Percentiles rank a stretch among this genome's conserved stretches.
These are phyloP conservation scores for Endoconidiophora laricicola DNA, from an alignment of 2,329 filamentous ascomycete genomes.

Conservation along the genomic window DNA sequence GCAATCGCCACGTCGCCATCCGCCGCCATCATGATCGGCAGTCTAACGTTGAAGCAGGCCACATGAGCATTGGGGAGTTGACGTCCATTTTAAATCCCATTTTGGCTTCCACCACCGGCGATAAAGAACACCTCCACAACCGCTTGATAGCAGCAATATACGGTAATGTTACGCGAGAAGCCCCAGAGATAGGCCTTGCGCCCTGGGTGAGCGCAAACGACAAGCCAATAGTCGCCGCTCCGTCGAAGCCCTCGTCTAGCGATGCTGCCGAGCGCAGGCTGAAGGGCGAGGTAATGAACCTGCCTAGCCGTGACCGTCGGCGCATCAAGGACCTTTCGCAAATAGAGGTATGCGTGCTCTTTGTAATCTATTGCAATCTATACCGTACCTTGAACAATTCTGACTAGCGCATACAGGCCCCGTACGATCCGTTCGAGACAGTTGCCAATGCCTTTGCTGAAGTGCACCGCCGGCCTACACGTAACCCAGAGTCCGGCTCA, in stretches of 20 bases:
- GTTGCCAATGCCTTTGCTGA: constrained; percentile 37
- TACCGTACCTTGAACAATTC: constrained; percentile 4
- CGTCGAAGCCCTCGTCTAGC: constrained; percentile 44
- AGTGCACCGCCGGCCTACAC: constrained; percentile 28
- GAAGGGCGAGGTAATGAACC: constrained; percentile 54
- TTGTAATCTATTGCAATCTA: not conserved
- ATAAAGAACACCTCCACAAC: constrained; percentile 49
- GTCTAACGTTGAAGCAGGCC: constrained; percentile 3
- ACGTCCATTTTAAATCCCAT: constrained; percentile 49
- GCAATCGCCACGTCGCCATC: not conserved
- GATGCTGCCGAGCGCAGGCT: constrained; percentile 49
- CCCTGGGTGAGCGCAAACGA: constrained; percentile 58
- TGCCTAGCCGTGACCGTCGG: constrained; percentile 48
- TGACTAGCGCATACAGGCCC: constrained; percentile 1
- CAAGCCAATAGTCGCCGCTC: constrained; percentile 39
- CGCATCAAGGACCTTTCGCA: constrained; percentile 47
- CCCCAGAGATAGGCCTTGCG: constrained; percentile 50
- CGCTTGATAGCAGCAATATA: constrained; percentile 50
- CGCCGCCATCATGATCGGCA: not conserved
- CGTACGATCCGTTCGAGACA: constrained; percentile 37
- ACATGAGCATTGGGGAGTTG: constrained; percentile 27
- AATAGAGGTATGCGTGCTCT: constrained; percentile 36
- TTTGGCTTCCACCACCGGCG: constrained; percentile 37
- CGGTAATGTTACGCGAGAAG: constrained; percentile 52
- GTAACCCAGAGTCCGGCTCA: constrained; percentile 44